Evolutionary conservation across 495 filamentous ascomycete species (phyloP), one percentile per base, ranked within the genome.

Genomic region (Melanomma pulvis-pyrius): DNA sequence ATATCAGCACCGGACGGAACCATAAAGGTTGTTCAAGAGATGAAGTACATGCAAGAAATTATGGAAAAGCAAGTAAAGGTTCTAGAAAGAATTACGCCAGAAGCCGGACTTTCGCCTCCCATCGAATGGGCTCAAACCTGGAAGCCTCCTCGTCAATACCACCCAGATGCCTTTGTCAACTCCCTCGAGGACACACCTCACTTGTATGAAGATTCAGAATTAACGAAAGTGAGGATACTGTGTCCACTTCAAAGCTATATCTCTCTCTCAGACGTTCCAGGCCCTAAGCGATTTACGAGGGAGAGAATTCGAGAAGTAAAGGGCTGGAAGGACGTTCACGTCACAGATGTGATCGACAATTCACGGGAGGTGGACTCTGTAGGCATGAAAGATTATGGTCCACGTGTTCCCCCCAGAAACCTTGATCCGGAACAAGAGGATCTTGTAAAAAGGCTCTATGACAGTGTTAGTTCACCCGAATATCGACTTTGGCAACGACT

Each of bases 161-260:
- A 62, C 26, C 59, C 59, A 8, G 48, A 62, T 8, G 26, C 29
- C 15, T 62, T 62, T 21, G 12, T 54, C 29, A 30, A 36, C 12
- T 62, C 59, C 2, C 48, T 62, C 15, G 59, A 62, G 9, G 59
- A 62, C 19, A 62, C 59, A 4, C 59, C 59, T n/a, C 34, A 36
- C 8, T 26, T 36, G 9, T 62, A 52, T 32, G 12, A 34, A 19
- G 12, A 3, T 19, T 17, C 15, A 4, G 12, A 50, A 2, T 4
- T 51, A 4, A 15, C 26, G 25, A n/a, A 36, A 21, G 26, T 61
- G 11, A 50, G 5, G 5, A 54, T 59, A 12, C 32, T 17, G n/a
- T 2, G n/a, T 9, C 21, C 55, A 24, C 55, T 59, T 25, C 28
- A 47, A 17, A 28, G 25, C 12, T 47, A 44, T 30, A 41, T 57